Conservation (phyloP, 2,329 filamentous ascomycete species). For the Nemania sp. region DNA sequence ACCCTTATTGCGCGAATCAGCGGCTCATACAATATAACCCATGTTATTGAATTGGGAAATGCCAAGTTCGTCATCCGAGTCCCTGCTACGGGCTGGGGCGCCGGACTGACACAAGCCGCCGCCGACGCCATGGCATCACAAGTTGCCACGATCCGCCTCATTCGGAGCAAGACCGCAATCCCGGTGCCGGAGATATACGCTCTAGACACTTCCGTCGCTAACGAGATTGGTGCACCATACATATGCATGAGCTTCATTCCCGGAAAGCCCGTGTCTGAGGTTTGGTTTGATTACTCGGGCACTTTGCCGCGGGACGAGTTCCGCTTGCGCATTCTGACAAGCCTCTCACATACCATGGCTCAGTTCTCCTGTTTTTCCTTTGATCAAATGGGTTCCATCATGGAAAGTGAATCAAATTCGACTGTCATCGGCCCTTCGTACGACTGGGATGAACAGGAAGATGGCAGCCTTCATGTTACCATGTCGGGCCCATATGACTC, state of each 20-base stretch:
- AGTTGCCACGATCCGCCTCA: conserved; percentile 6
- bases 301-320: neutral
- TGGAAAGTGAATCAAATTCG: neutral
- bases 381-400: conserved; percentile 3
- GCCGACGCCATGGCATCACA: conserved; percentile 7
- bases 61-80: conserved; percentile 6
- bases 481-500: conserved; percentile 4
- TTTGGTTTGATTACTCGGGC: conserved; percentile 7
- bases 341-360: conserved; percentile 5
- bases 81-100: conserved; percentile 1
- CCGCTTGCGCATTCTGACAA: conserved; percentile 4
- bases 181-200: conserved; percentile 9
- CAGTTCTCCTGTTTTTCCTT: conserved; percentile 6
- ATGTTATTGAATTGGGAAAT: conserved; percentile 1
- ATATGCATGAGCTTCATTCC: conserved; percentile 8
- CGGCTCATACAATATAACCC: conserved; percentile 2
- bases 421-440: conserved; percentile 2
- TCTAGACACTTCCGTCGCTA: conserved; percentile 1
- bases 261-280: conserved; percentile 1
- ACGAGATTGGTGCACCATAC: conserved; percentile 10
- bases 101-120: conserved; percentile 6
- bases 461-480: conserved; percentile 6
- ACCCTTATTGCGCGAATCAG: neutral
- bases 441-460: conserved; percentile 1
- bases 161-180: conserved; percentile 5